These are phyloP conservation scores for Trypanosoma congolense DNA, from an alignment of 208 protist genomes.

Conservation along the genomic window DNA sequence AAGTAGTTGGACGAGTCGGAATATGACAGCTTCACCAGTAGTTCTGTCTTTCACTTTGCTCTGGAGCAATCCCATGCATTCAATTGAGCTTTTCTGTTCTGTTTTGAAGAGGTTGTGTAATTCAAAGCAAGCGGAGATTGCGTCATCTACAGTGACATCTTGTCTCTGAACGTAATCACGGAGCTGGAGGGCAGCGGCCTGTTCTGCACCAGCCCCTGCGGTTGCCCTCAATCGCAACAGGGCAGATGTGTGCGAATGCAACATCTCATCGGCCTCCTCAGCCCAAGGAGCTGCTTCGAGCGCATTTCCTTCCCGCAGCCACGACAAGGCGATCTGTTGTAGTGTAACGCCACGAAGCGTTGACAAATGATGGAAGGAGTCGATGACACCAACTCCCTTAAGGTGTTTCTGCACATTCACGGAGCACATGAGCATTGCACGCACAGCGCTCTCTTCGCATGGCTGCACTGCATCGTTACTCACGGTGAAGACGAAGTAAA, in stretches of 20 bases:
- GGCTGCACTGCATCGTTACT: constrained; percentile 10
- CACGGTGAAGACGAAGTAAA: constrained; percentile 53
- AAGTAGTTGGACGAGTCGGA: constrained; percentile 24
- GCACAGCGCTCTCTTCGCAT: constrained; percentile 16
- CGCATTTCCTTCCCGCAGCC: constrained; percentile 21
- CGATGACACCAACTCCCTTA: constrained; percentile 1
- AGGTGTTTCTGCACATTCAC: constrained; percentile 23
- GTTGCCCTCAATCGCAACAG: constrained; percentile 18
- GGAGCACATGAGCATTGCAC: constrained; percentile 18
- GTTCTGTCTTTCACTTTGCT: constrained; percentile 6
- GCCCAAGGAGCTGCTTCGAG: constrained; percentile 17
- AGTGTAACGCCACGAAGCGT: constrained; percentile 19
- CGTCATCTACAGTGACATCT: constrained; percentile 21
- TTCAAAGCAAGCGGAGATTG: constrained; percentile 26
- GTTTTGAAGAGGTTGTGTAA: constrained; percentile 21
- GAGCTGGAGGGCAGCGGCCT: constrained; percentile 13
- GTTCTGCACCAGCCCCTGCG: constrained; percentile 13
- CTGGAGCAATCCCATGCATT: constrained; percentile 18
- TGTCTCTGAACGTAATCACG: constrained; percentile 22
- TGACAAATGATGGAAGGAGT: constrained; percentile 12
- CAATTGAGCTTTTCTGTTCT: constrained; percentile 10
- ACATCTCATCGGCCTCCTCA: constrained; percentile 12
- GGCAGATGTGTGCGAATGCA: constrained; percentile 18
- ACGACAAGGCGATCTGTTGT: constrained; percentile 25
- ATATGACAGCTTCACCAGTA: constrained; percentile 13